Evolutionary conservation across 768 basidiomycete species (phyloP), one percentile per base, ranked within the genome.

Genomic region (Pleurotus platypus): DNA sequence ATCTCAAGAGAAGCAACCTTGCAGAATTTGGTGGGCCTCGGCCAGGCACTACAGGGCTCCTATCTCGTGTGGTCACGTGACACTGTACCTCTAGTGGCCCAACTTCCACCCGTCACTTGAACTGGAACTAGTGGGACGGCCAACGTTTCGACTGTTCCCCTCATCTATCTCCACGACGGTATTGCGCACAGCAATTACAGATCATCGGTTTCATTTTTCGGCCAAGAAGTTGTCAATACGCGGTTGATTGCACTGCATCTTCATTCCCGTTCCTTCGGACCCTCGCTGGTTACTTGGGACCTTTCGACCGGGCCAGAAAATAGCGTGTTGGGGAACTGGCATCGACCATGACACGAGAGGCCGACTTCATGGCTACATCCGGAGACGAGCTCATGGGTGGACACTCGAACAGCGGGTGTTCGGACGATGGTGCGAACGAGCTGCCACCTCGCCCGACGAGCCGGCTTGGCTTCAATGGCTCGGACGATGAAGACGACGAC

Each of bases 361-460:
- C 22, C 51, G 51, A 40, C 51, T 42, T 54, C 35, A 54, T 54
- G 39, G 38, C 24, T 39, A 39, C 42, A 39, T 20, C 51, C 51
- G 24, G 51, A 39, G 39, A 39, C 11, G 59, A 64, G 48, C 56
- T 58, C 16, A 58, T 63, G 54, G 61, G 62, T 60, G 62, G 56
- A 20, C 63, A 64, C 42, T 22, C 60, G 45, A 49, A 59, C 46
- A 35, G 58, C 50, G 47, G 51, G 46, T 46, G 53, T 47, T 46
- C 58, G 43, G 20, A 18, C 15, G 54, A 47, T 13, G 15, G 24
- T 20, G 64, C 64, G 46, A 63, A 65, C 46, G 68, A 64, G 18
- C 63, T 70, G n/a, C 77, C 78, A 35, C 67, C 70, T 61, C 77
- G 79, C 30, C 78, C 81, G 49, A 69, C 72, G 26, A 84, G 78